Base-by-base conservation (phyloP, 257 asterid species). In the Leonotis leonurus region DNA sequence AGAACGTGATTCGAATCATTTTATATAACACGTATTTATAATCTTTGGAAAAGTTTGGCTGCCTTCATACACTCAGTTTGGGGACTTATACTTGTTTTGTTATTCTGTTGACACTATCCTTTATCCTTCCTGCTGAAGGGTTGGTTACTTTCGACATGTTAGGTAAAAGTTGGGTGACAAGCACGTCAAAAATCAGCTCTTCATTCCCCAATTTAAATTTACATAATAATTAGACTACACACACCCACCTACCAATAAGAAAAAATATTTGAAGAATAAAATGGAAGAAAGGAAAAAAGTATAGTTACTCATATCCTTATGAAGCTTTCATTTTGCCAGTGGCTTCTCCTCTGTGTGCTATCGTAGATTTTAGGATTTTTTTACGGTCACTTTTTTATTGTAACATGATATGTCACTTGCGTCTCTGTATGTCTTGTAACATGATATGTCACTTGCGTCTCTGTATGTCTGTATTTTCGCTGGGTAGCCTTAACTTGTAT, bases 131-230 rank as follows among this genome's bases (percentile, higher is more conserved):
- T n/a, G n/a, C n/a, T n/a, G n/a, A n/a, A n/a, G n/a, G n/a, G 55
- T 73, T 45, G 63, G 56, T 60, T 61, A 14, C 52, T 36, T 24
- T 8, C 73, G 12, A 54, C 24, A 65, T 49, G 70, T 65, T 63
- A 41, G 75, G 85, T 79, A 56, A 73, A 68, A 73, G 79, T 72
- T 70, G 75, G 81, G 68, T 69, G 77, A 70, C 57, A 21, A 18
- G 60, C 52, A 68, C 51, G 68, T 60, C 16, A 39, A 29, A 29
- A 11, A 45, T 40, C 41, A 20, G 62, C 12, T 27, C 78, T 41
- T 26, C 24, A 37, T 8, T 39, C 33, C 61, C 35, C 33, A 35
- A 6, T 22, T 53, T 36, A 12, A 12, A 8, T 35, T 3, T n/a
- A n/a, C 5, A 35, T 9, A 18, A 11, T 9, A n/a, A n/a, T n/a